Evolutionary conservation across 345 rosid species (phyloP).

Genomic region (Cardamine chenopodiifolia): DNA sequence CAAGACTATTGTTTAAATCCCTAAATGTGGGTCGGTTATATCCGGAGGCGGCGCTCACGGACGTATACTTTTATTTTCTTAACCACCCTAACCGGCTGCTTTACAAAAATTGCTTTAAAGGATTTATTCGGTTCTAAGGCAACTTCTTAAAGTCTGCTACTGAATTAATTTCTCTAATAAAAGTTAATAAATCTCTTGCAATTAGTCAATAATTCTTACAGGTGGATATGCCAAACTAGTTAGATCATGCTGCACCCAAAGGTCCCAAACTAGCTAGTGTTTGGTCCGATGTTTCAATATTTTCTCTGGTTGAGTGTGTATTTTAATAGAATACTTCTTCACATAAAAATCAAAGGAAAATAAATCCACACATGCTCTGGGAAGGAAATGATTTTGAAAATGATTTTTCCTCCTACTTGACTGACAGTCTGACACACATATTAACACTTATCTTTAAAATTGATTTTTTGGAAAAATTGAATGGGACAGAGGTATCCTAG

Average conservation of each 20-base stretch:
- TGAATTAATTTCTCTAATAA: neutral
- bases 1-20: neutral
- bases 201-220: neutral
- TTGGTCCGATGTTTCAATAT: neutral
- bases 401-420: neutral
- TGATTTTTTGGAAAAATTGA: neutral
- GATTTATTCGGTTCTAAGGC: no score
- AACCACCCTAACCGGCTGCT: neutral
- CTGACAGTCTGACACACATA: neutral
- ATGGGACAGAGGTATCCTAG: neutral
- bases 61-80: no score
- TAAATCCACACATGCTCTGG: neutral
- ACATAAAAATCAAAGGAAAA: neutral
- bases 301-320: neutral
- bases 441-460: neutral
- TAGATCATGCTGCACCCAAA: neutral
- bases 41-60: neutral
- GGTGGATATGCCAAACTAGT: neutral
- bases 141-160: neutral
- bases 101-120: neutral
- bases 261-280: neutral
- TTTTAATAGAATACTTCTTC: neutral
- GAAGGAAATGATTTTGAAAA: neutral
- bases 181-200: neutral
- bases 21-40: conserved; percentile 15